These are phyloP conservation scores for Stagonosporopsis vannaccii DNA, from an alignment of 2,329 filamentous ascomycete species.

Conservation along the genomic window DNA sequence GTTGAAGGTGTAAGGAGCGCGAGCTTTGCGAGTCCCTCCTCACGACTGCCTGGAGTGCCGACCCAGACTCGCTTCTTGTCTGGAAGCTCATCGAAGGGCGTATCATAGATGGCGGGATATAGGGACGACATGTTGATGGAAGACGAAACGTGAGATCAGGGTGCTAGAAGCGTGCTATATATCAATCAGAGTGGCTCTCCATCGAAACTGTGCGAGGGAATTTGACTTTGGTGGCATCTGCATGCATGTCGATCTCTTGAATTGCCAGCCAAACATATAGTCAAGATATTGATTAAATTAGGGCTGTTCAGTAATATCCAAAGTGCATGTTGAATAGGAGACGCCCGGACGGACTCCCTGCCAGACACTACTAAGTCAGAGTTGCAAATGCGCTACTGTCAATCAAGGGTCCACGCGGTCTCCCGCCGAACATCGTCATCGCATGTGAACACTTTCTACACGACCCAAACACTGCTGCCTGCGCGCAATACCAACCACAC, in stretches of 20 bases:
- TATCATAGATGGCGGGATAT: conserved; percentile 20
- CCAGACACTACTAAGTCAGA: too few relatives aligned
- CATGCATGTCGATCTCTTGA: conserved; percentile 1
- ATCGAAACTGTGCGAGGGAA: neutral
- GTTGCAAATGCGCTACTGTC: conserved; percentile 11
- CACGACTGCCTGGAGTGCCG: conserved; percentile 53
- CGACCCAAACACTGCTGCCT: conserved; percentile 18
- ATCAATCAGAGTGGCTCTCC: neutral
- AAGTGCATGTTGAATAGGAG: too few relatives aligned
- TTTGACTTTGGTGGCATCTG: neutral
- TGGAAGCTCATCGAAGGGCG: conserved; percentile 55
- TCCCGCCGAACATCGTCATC: conserved; percentile 27
- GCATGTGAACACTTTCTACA: conserved; percentile 15
- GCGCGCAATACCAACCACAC: conserved; percentile 11
- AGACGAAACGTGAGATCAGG: neutral
- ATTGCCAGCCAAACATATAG: neutral
- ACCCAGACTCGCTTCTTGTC: conserved; percentile 60
- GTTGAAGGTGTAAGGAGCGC: conserved; percentile 60
- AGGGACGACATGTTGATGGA: conserved; percentile 3
- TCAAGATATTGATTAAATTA: neutral
- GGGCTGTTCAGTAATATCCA: too few relatives aligned
- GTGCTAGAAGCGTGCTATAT: neutral
- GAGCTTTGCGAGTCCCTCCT: conserved; percentile 61
- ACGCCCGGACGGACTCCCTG: too few relatives aligned
- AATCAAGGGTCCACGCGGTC: conserved; percentile 26